Base-by-base conservation (phyloP, 305 asterid species). In the Fraxinus latifolia region DNA sequence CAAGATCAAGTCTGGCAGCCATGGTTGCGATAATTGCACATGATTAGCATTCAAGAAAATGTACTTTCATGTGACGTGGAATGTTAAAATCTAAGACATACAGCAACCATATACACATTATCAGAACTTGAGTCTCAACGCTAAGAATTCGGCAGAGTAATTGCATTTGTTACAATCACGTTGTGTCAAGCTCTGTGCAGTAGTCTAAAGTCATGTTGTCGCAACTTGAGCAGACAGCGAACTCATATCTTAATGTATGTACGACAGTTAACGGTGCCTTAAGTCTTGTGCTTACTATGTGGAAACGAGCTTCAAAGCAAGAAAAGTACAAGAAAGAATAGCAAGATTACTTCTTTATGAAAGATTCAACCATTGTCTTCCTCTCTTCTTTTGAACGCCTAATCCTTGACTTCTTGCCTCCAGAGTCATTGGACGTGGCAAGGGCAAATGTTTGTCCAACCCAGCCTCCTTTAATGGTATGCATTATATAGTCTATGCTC, bases 311-410 rank as follows among this genome's bases (percentile, higher is more conserved):
- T 77, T 70, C 29, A 42, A 72, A 77, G n/a, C 50, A 81, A 81
- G 5, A 33, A 32, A 77, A 71, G 27, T 77, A 83, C 27, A 68
- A 44, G 78, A 78, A 60, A 81, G 78, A 14, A 36, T 15, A 72
- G 73, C 5, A 7, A 55, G 6, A 67, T 88, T 93, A 96, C 99
- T 86, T 93, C 60, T 90, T 90, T 82, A 96, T 88, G 87, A 94
- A 96, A 80, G 91, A 85, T 81, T 96, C 99, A 83, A 89, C 94
- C 97, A 96, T 89, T 0, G 89, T 33, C 87, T 92, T 96, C 81
- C 99, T 86, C 90, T 96, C 98, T 87, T 91, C 95, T 83, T 96
- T 96, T 9, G 99, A 96, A 62, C 95, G 94, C 77, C 98, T 92
- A 83, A 90, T 90, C 85, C 99, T 89, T 32, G 97, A 79, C 82